Conservation (phyloP, 257 asterid species). For the Ophiorrhiza pumila region DNA sequence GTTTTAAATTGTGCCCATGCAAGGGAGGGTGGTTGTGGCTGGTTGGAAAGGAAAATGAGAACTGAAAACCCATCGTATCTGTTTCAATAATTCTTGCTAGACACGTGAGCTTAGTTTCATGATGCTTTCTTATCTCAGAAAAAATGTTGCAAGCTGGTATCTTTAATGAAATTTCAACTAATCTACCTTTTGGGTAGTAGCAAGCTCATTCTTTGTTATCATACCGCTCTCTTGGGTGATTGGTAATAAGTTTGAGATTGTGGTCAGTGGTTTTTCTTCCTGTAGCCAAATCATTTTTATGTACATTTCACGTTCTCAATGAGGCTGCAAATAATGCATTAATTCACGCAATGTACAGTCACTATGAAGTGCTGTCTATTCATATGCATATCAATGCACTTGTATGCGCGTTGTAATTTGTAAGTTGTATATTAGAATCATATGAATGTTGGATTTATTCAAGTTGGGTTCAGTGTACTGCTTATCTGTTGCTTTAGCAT, state of each 20-base stretch:
- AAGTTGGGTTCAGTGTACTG: slow-evolving; percentile 1
- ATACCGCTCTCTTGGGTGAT: neutral
- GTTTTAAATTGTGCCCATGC: neutral
- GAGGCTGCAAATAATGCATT: neutral
- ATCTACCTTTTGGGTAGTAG: neutral
- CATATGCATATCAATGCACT: neutral
- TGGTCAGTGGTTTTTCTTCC: neutral
- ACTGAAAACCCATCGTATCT: neutral
- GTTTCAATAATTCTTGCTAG: neutral
- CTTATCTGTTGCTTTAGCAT: neutral
- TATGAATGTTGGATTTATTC: neutral
- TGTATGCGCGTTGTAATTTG: neutral
- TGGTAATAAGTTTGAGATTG: neutral
- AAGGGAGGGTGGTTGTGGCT: neutral
- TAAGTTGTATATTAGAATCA: neutral
- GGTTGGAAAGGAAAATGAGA: neutral
- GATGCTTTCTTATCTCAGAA: neutral
- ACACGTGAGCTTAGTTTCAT: neutral
- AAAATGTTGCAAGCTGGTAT: neutral
- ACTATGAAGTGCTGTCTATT: neutral
- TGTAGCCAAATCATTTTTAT: neutral
- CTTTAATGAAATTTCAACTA: neutral
- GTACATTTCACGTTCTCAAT: neutral
- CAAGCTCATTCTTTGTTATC: neutral
- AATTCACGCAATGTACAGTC: neutral